Evolutionary conservation across 2,329 filamentous ascomycete genomes (phyloP).

Genomic region (Epichloe elymi): DNA sequence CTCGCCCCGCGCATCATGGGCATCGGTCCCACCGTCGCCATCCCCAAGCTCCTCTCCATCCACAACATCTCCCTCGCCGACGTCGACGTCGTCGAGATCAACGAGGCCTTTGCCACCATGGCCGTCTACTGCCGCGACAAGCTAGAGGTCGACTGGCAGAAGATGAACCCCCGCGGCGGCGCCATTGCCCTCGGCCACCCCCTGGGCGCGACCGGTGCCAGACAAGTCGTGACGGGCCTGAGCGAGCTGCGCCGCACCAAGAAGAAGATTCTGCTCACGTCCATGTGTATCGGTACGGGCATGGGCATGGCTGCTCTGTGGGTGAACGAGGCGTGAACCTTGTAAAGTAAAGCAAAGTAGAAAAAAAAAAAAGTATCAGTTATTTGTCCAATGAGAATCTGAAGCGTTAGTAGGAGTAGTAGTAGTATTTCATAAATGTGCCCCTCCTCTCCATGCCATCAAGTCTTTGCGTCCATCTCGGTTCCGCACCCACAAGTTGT

Average conservation of each 20-base stretch:
- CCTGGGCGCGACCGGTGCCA: conserved; percentile 65
- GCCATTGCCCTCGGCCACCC: conserved; percentile 77
- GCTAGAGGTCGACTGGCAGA: conserved; percentile 56
- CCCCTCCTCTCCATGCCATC: too few species aligned
- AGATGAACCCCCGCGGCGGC: conserved; percentile 74
- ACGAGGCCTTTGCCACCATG: conserved; percentile 98
- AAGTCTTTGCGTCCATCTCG: too few species aligned
- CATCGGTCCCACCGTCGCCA: conserved; percentile 64
- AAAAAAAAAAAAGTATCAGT: too few species aligned
- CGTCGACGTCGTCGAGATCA: conserved; percentile 83
- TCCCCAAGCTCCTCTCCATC: conserved; percentile 73
- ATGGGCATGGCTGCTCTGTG: conserved; percentile 57
- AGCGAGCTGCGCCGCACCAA: conserved; percentile 72
- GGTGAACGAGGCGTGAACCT: conserved; percentile 36
- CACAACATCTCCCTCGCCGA: conserved; percentile 68
- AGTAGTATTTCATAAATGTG: too few species aligned
- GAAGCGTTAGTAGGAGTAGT: too few species aligned
- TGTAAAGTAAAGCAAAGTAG: background rate
- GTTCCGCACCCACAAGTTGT: too few species aligned
- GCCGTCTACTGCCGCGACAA: conserved; percentile 79
- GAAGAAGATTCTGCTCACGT: conserved; percentile 84
- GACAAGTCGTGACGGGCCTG: conserved; percentile 80
- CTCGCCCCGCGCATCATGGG: conserved; percentile 94
- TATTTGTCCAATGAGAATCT: background rate
- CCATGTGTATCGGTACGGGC: conserved; percentile 70